Evolutionary conservation across 306 rosid genomes (phyloP).

Genomic region (Acacia confusa): DNA sequence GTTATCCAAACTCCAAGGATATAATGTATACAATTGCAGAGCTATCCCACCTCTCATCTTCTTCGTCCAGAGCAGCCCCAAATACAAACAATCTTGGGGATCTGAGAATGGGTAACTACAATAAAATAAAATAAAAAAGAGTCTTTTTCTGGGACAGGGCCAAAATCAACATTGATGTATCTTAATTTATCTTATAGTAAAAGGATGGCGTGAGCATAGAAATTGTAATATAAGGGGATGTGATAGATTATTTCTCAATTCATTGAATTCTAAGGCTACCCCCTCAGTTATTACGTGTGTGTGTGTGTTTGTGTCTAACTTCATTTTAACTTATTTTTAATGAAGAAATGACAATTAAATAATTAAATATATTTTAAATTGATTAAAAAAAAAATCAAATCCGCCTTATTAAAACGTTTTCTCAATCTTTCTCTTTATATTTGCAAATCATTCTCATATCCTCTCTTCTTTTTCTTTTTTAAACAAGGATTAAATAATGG

Average conservation of each 20-base stretch:
- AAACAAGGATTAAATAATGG: no score
- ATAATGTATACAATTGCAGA: neutral
- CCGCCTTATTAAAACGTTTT: no score
- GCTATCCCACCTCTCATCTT: neutral
- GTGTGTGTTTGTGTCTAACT: no score
- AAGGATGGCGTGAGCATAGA: neutral
- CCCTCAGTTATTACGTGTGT: conserved; percentile 11
- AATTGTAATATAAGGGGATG: neutral
- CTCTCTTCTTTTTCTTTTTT: no score
- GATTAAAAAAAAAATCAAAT: no score
- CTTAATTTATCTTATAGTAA: conserved; percentile 1
- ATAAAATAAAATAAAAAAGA: neutral
- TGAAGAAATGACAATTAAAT: no score
- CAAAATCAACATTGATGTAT: neutral
- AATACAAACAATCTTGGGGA: neutral
- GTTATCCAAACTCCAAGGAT: neutral
- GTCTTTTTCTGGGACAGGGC: neutral
- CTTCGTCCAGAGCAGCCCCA: no score
- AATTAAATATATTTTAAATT: no score
- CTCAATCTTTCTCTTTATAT: no score
- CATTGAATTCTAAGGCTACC: conserved; percentile 33
- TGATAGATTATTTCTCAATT: conserved; percentile 24
- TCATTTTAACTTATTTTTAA: no score
- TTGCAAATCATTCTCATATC: no score
- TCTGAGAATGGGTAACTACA: neutral